Base-by-base conservation (phyloP, 129 eudicot genomes). In the Ambrosia artemisiifolia region DNA sequence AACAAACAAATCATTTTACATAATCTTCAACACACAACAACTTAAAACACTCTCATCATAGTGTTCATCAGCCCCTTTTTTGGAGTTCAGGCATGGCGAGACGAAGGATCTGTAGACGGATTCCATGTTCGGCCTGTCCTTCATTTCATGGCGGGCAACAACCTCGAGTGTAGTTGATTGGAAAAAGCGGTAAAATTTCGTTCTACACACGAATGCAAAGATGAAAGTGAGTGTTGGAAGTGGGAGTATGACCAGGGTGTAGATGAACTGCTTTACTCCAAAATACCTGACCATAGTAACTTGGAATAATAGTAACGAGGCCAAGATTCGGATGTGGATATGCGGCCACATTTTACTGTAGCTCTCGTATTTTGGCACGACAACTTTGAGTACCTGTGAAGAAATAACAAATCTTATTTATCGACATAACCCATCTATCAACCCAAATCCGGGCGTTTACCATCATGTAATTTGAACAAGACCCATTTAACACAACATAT, bases 291-390 rank as follows among this genome's bases (percentile, higher is more conserved):
- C 0, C 99, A 94, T 94, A 14, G 99, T 94, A 6, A 78, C 12
- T 73, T 94, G 99, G 38, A 78, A 94, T n/a, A 90, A 76, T 38
- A 88, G 18, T 68, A 94, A 73, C 9, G 96, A 75, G 11, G 91
- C 91, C 13, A 90, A 20, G 49, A 94, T 81, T 33, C 99, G 87
- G 2, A 64, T 66, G 69, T 84, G 84, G 16, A 94, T 78, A 75
- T 90, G 99, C 7, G 99, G 99, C 97, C 99, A 94, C 86, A 88
- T 76, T 72, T 70, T 82, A 14, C 99, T 97, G 32, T 94, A 84
- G 83, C 91, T 94, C 76, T 94, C 94, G 51, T 83, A 94, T 19
- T 83, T 64, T 69, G 97, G 99, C 32, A 88, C 96, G 35, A 76
- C 83, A n/a, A 94, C 97, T 33, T 94, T 90, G 2, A 94, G 86